phyloP scores from a whole-genome alignment of 371 early-diverging fungal genomes.

The Apophysomyces elegans region DNA sequence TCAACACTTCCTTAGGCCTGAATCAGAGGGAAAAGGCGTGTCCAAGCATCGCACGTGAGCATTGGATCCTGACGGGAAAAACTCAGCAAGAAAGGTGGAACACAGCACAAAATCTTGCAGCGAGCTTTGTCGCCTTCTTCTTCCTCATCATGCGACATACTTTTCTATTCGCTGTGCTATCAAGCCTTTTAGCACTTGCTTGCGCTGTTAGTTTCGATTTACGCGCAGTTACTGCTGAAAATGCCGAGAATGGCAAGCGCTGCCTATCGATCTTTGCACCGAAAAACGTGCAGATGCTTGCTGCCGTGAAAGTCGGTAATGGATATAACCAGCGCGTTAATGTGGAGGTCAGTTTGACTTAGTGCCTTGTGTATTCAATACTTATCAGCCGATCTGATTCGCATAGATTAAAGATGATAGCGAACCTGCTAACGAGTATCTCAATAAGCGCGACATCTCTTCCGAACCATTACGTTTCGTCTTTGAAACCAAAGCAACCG shows the following conservation, averaged over 20 bases:
- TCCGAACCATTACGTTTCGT: conserved; percentile 53
- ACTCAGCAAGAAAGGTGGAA: conserved; percentile 5
- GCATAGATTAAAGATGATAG: conserved; percentile 66
- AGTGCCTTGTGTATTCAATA: neutral
- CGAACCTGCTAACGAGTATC: conserved; percentile 59
- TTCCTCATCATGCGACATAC: conserved; percentile 26
- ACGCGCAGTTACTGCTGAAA: conserved; percentile 44
- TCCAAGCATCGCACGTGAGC: no score
- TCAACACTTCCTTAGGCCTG: no score
- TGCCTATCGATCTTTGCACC: conserved; percentile 78
- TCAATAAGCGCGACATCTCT: conserved; percentile 55
- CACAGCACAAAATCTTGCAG: neutral
- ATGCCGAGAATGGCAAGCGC: conserved; percentile 39
- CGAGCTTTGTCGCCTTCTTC: conserved; percentile 14
- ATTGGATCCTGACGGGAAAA: neutral
- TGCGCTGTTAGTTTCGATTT: conserved; percentile 77
- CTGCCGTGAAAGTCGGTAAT: conserved; percentile 63
- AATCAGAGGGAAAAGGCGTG: no score
- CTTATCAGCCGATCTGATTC: neutral
- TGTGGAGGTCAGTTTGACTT: conserved; percentile 55
- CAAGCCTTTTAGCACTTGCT: conserved; percentile 25
- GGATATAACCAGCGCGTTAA: conserved; percentile 71
- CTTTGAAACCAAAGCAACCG: conserved; percentile 79
- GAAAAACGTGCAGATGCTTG: conserved; percentile 68
- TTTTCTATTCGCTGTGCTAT: conserved; percentile 27